phyloP scores from a whole-genome alignment of 441 rosid species.

The Manihot esculenta region DNA sequence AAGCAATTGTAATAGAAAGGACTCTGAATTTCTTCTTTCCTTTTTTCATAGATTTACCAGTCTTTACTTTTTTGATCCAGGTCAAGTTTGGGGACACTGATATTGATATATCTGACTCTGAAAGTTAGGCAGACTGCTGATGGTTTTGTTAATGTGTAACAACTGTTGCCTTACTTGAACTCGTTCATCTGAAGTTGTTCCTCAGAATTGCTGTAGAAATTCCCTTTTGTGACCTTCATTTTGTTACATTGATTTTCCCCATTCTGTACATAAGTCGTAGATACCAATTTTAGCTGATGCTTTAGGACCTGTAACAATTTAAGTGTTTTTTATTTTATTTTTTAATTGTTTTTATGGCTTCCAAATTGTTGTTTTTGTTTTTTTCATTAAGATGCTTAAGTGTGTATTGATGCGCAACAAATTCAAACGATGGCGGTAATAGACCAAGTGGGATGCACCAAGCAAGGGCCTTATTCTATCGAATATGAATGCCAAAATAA shows the following conservation, averaged over 20 bases:
- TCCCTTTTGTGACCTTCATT: not conserved
- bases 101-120: constrained; percentile 81
- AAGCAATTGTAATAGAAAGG: not conserved
- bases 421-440: no score
- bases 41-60: not conserved
- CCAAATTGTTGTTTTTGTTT: no score
- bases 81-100: constrained; percentile 88
- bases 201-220: constrained; percentile 8
- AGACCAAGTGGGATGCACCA: no score
- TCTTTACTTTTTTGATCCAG: constrained; percentile 36
- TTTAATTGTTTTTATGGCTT: not conserved
- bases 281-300: constrained; percentile 2
- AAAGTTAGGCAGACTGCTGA: constrained; percentile 68
- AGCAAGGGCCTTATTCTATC: no score
- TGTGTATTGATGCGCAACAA: no score
- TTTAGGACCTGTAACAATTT: not conserved
- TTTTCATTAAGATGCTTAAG: no score
- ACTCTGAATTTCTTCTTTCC: not conserved
- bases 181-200: not conserved
- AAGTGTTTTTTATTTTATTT: not conserved
- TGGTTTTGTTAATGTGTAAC: constrained; percentile 42
- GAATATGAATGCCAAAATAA: no score
- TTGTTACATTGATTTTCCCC: not conserved
- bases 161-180: no score
- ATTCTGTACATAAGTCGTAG: constrained; percentile 9